Evolutionary conservation across 768 basidiomycete genomes (phyloP).

Genomic region (Leccinum pellstonianum): DNA sequence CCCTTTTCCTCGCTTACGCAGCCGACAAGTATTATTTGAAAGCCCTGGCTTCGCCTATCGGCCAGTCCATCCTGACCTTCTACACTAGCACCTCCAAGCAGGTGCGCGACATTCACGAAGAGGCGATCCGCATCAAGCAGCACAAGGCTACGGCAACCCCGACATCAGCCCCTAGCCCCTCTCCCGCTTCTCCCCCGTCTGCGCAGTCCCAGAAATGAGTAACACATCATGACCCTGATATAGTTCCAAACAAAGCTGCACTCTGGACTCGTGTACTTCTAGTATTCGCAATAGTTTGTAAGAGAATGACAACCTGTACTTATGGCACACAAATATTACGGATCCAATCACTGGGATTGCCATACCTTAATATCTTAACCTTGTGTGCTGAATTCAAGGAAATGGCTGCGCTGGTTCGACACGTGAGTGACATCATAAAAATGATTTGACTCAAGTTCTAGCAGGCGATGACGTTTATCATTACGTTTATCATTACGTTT

Average conservation of each 20-base stretch:
- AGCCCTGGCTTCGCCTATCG: constrained; percentile 73
- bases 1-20: constrained; percentile 1
- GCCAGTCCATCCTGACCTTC: constrained; percentile 74
- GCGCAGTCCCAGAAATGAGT: constrained; percentile 9
- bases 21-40: constrained; percentile 68
- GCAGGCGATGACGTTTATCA: too few species aligned
- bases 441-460: too few species aligned
- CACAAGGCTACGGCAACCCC: constrained; percentile 42
- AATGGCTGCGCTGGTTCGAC: too few species aligned
- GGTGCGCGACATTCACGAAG: constrained; percentile 88
- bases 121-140: constrained; percentile 78
- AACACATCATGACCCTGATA: constrained; percentile 3
- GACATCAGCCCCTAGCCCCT: constrained; percentile 13
- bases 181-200: constrained; percentile 4
- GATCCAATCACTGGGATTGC: too few species aligned
- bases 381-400: too few species aligned
- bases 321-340: neutral
- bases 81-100: constrained; percentile 90
- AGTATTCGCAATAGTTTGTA: constrained; percentile 5
- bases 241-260: neutral
- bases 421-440: too few species aligned
- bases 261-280: constrained; percentile 10
- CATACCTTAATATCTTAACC: too few species aligned
- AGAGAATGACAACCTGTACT: neutral
- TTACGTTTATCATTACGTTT: too few species aligned